Base-by-base conservation (phyloP, 345 rosid species). In the Gynandropsis gynandra region DNA sequence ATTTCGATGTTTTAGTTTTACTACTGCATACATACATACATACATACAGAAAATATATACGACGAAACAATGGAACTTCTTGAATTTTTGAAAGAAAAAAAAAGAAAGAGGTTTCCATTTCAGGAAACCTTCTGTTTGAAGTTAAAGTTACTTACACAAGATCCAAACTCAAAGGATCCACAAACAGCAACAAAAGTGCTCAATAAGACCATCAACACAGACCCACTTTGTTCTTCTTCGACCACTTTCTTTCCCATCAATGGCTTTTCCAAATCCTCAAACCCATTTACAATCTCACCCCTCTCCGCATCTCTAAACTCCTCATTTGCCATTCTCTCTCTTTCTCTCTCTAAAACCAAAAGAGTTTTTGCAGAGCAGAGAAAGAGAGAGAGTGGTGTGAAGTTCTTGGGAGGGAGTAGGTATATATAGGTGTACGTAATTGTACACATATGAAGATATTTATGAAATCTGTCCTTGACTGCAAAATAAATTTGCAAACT, bases 161-260 rank as follows among this genome's bases (percentile, higher is more conserved):
- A 79, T 16, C 97, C 97, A 27, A 89, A 89, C 50, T 79, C 89
- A 52, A 89, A 85, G 42, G 97, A 85, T 50, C 93, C 95, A 66
- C 82, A 82, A 8, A 89, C 89, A 45, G 93, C 89, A 56, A 89
- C 89, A 50, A 71, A 75, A 58, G 97, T 85, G 74, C 87, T 72
- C 1, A 83, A 52, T 61, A 85, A 52, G 66, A 81, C 95, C 93
- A 83, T 83, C 17, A 57, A 51, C 18, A 74, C 47, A 9, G 89
- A 80, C 15, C 54, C 65, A 19, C 51, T 65, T 36, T 29, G 37
- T 16, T 60, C 58, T 24, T 57, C 73, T 16, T 65, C 58, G 15
- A 62, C 56, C 49, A 44, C 17, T 51, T 61, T 66, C 52, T 48
- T 63, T 63, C 17, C 49, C 64, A 50, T 36, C 37, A 54, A 77